A percentile compares a stretch with the other conserved stretches of the same genome.
Evolutionary conservation across 345 rosid genomes (phyloP).

Genomic region (Hypericum androsaemum): DNA sequence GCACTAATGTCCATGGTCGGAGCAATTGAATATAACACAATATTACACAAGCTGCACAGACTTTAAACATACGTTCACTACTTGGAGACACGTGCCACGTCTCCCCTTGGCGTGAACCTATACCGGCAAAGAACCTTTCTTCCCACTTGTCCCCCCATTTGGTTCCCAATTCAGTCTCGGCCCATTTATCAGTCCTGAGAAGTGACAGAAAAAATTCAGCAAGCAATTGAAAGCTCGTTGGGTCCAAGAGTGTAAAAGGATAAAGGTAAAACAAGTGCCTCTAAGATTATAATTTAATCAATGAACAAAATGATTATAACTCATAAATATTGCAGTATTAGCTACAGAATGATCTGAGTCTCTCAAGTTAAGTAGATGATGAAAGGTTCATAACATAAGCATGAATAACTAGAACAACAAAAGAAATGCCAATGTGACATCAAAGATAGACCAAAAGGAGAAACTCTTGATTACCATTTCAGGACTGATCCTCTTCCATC

Average conservation of each 20-base stretch:
- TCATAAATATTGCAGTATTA: no score
- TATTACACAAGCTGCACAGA: background rate
- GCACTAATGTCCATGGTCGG: no score
- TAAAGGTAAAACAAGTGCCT: no score
- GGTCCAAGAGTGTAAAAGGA: background rate
- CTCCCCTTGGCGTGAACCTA: conserved; percentile 98
- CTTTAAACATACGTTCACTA: conserved; percentile 52
- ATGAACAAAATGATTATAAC: no score
- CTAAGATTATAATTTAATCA: no score
- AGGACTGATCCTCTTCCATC: conserved; percentile 98
- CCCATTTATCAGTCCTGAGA: conserved; percentile 99
- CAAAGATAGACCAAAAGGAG: conserved; percentile 1
- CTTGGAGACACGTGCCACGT: conserved; percentile 93
- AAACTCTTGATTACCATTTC: conserved; percentile 54
- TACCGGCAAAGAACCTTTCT: conserved; percentile 87
- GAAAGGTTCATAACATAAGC: no score
- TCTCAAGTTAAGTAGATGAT: no score
- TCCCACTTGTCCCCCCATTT: conserved; percentile 99
- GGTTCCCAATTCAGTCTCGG: conserved; percentile 94
- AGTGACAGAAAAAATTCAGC: conserved; percentile 13
- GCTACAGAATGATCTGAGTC: no score
- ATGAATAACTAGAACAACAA: background rate
- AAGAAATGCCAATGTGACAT: background rate
- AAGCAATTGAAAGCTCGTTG: conserved; percentile 4
- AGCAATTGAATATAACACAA: no score